These are phyloP conservation scores for Botryococcus braunii DNA, from an alignment of 163 green algal species.

Conservation along the genomic window DNA sequence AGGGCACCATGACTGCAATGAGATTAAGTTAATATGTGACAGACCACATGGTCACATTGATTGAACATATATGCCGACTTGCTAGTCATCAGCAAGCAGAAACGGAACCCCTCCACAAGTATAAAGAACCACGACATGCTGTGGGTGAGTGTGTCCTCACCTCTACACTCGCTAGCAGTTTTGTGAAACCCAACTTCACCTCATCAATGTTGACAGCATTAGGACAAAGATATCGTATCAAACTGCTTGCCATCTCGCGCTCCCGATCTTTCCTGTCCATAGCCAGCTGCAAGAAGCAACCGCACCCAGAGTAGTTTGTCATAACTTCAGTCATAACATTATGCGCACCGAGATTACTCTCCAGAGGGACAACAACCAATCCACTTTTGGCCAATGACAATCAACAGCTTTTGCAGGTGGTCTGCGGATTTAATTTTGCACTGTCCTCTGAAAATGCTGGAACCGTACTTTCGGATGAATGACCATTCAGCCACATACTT, in stretches of 20 bases:
- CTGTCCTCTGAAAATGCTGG: no score
- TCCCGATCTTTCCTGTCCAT: constrained; percentile 79
- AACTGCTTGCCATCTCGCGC: constrained; percentile 60
- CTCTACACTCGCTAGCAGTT: constrained; percentile 60
- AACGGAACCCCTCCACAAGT: not conserved
- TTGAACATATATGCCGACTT: no score
- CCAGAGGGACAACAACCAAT: no score
- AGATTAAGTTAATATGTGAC: no score
- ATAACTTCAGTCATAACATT: no score
- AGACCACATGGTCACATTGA: no score
- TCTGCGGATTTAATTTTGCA: no score
- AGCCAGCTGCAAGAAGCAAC: constrained; percentile 57
- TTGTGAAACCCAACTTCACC: constrained; percentile 58
- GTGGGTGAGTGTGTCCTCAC: not conserved
- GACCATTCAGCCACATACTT: not conserved
- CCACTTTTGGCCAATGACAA: no score
- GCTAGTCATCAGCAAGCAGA: not conserved
- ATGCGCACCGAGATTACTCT: no score
- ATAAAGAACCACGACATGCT: not conserved
- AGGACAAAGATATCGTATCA: constrained; percentile 61
- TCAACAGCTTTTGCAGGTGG: no score
- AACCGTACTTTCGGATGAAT: not conserved
- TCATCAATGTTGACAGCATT: constrained; percentile 29
- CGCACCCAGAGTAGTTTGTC: no score
- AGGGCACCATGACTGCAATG: no score